Evolutionary conservation across 129 eudicot species (phyloP).

Genomic region (carrot (Daucus carota)): DH1_v3.0 NC_030383.2:53808501-53809000

Average conservation of each 20-base stretch:
- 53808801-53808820: background rate
- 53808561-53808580: background rate
- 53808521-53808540: background rate
- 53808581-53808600: background rate
- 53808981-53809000: constrained; percentile 2
- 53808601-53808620: constrained; percentile 1
- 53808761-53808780: background rate
- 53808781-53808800: background rate
- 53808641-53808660: constrained; percentile 1
- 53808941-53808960: constrained; percentile 3
- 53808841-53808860: background rate
- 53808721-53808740: background rate
- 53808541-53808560: background rate
- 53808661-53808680: background rate
- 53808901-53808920: background rate
- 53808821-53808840: background rate
- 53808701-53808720: background rate
- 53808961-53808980: constrained; percentile 1
- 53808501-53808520: background rate
- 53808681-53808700: background rate
- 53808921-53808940: constrained; percentile 5
- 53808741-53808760: constrained; percentile 4
- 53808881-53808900: background rate
- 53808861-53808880: background rate
- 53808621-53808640: constrained; percentile 5